These are phyloP conservation scores for Pharnaceum exiguum DNA, from an alignment of 148 eudicot genomes.

Conservation along the genomic window DNA sequence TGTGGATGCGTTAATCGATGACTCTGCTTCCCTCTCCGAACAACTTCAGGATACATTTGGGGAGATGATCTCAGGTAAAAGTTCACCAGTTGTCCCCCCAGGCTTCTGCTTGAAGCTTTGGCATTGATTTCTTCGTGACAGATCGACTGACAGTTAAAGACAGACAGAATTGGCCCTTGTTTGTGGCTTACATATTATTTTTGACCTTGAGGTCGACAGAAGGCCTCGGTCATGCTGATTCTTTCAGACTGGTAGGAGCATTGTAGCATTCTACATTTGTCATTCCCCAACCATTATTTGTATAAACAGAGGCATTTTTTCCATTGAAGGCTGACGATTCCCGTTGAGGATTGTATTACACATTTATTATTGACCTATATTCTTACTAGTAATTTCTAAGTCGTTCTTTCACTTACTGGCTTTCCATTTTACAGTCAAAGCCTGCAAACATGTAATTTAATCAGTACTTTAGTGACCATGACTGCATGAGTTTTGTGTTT, in stretches of 20 bases:
- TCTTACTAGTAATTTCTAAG: too few relatives aligned
- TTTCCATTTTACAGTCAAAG: too few relatives aligned
- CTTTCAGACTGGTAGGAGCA: slow-evolving; percentile 11
- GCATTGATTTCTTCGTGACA: slow-evolving; percentile 46
- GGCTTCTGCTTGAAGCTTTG: slow-evolving; percentile 84
- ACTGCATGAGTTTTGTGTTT: too few relatives aligned
- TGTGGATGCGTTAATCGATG: slow-evolving; percentile 56
- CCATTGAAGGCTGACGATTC: slow-evolving; percentile 11
- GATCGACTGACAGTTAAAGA: background rate
- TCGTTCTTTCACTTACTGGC: too few relatives aligned
- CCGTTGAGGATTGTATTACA: too few relatives aligned
- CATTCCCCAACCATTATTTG: background rate
- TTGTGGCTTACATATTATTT: slow-evolving; percentile 16
- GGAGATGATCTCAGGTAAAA: slow-evolving; percentile 52
- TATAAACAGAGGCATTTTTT: slow-evolving; percentile 23
- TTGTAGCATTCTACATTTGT: slow-evolving; percentile 13
- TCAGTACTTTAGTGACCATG: too few relatives aligned
- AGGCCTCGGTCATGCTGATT: slow-evolving; percentile 19
- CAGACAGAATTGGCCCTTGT: background rate
- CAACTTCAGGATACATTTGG: slow-evolving; percentile 77
- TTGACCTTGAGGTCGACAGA: slow-evolving; percentile 14
- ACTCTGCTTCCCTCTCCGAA: slow-evolving; percentile 68
- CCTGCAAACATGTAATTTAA: too few relatives aligned
- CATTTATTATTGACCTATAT: too few relatives aligned
- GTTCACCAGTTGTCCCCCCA: slow-evolving; percentile 33